Conservation (phyloP, 2,329 filamentous ascomycete genomes). For the Paecilomyces sp. region DNA sequence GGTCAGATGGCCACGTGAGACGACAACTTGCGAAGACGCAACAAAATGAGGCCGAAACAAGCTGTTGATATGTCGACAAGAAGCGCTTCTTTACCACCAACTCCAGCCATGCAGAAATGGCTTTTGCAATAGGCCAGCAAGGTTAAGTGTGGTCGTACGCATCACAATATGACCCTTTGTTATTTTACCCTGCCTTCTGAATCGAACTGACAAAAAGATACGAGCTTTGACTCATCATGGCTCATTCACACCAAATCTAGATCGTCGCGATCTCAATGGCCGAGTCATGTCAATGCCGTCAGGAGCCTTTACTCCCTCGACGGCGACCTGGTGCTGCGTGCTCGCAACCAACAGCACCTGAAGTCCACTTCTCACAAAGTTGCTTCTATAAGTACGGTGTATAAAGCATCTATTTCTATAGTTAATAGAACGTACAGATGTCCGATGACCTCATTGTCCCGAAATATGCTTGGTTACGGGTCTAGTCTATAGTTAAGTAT, state of each 20-base stretch:
- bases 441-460: background rate
- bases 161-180: background rate
- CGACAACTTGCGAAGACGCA: background rate
- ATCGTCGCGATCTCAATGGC: background rate
- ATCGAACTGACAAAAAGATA: background rate
- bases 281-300: background rate
- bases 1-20: constrained; percentile 2
- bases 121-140: background rate
- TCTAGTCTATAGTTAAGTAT: background rate
- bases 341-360: background rate
- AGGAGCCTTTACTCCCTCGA: background rate
- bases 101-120: background rate
- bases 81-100: background rate
- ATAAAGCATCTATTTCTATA: background rate
- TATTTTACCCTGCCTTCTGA: background rate
- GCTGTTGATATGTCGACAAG: background rate
- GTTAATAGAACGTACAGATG: background rate
- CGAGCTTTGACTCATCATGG: background rate
- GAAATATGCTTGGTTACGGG: background rate
- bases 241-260: background rate
- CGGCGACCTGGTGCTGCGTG: background rate
- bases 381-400: background rate
- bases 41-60: background rate
- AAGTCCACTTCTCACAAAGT: background rate
- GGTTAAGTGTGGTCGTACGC: background rate